Conservation (phyloP, 1,139 yeast genomes). For the Zygosaccharomyces sapae region DNA sequence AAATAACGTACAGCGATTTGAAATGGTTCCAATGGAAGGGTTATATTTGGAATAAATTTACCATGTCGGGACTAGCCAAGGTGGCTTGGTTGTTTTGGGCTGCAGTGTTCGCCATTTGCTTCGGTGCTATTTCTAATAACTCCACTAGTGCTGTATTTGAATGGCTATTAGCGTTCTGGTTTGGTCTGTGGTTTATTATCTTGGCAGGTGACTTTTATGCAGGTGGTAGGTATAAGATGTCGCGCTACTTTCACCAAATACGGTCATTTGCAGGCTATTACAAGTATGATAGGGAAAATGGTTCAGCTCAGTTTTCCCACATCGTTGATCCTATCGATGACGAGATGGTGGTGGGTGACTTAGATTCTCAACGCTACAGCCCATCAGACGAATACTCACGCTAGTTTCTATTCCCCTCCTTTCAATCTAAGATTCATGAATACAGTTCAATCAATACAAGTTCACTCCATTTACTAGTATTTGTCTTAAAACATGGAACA, state of each 20-base stretch:
- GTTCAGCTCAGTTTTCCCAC: conserved; percentile 10
- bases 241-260: conserved; percentile 32
- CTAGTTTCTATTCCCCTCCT: not conserved
- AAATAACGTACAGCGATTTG: conserved; percentile 32
- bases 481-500: no score
- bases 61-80: conserved; percentile 53
- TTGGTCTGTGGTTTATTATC: conserved; percentile 63
- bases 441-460: no score
- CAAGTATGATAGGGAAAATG: conserved; percentile 27
- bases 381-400: conserved; percentile 7
- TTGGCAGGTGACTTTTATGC: conserved; percentile 71
- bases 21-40: conserved; percentile 41
- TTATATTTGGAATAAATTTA: conserved; percentile 40
- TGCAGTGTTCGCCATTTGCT: conserved; percentile 62
- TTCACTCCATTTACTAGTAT: no score
- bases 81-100: conserved; percentile 66
- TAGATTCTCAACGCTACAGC: conserved; percentile 9
- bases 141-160: conserved; percentile 58
- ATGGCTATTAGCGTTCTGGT: conserved; percentile 82
- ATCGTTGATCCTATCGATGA: conserved; percentile 8
- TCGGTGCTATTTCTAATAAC: conserved; percentile 48
- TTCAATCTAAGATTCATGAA: no score
- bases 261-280: conserved; percentile 29
- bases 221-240: conserved; percentile 40
- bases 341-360: conserved; percentile 10